Evolutionary conservation across 2,329 filamentous ascomycete species (phyloP), one percentile per base, ranked within the genome.

Genomic region (Alternaria sp.): DNA sequence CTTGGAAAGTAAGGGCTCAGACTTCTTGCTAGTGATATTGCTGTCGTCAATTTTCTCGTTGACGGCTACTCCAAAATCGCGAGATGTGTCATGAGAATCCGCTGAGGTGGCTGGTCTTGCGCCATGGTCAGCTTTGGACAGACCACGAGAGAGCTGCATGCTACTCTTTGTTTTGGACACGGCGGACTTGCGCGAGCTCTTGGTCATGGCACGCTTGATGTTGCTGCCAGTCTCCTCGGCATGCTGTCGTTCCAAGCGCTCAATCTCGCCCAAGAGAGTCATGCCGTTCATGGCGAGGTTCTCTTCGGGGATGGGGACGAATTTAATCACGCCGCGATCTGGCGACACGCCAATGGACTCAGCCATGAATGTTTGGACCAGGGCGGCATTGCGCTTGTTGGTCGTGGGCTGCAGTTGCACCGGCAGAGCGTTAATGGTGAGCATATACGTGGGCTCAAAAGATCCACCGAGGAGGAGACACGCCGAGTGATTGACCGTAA

Each of bases 361-460:
- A 13, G 87, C 83, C 76, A 97, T 84, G 73, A 90, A 89, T n/a
- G 82, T 83, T 72, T 95, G 91, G 3, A 96, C 85, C 17, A 96
- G 79, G n/a, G 84, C 83, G 1, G 91, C 87, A 75, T 94, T 95
- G 62, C 92, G 87, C 74, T 90, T 90, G 79, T 97, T 97, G 51
- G 87, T 91, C 3, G 87, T 85, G 0, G 90, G 86, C 60, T 89
- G 88, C 56, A 95, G 80, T 63, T 91, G 84, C 10, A 82, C 82
- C 1, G 90, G 83, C 9, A 95, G 81, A 0, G 91, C 88, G 34
- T 85, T 88, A 58, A 97, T 85, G 33, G 86, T 89, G 70, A 96
- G 81, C 59, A 88, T 84, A 72, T 97, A 97, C 21, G 91, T 90
- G 3, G 91, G 90, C 50, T 93, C 89, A 63, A 91, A 90, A 5